Evolutionary conservation across 2,329 filamentous ascomycete species (phyloP), one percentile per base, ranked within the genome.

Genomic region (Colletotrichum sp.): DNA sequence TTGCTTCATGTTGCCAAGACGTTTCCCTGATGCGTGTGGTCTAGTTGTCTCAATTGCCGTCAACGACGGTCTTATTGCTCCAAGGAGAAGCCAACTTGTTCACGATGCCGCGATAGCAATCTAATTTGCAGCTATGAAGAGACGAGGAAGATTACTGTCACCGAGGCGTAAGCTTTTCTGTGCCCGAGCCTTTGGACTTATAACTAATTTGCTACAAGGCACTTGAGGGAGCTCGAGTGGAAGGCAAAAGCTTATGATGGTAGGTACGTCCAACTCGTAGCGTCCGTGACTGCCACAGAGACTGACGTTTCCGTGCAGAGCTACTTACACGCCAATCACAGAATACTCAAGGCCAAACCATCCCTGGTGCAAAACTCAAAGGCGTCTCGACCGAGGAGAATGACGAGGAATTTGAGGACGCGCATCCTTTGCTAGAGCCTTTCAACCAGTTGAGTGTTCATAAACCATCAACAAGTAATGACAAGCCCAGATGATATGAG

Each of bases 381-480:
- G 70, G 64, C 7, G 55, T 30, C 34, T 28, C 70, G 6, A 16
- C 79, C 18, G 79, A 79, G 16, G 80, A 84, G 18, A 78, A 80
- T 10, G 80, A 81, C 4, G 80, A 82, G 8, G 83, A 82, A 6
- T 81, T 81, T 18, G 82, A 81, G 59, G 84, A 82, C 26, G 81
- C 82, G 4, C 80, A 82, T n/a, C 78, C 79, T 5, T 75, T 86
- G 5, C 79, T 83, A 5, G 83, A 83, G 30, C 83, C 83, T 2
- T 85, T 85, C 62, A 85, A 81, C 4, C 82, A 85, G 69, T 80
- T 85, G 28, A 83, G 79, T 52, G 72, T 85, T 6, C 81, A 85
- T 34, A 78, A 78, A n/a, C 81, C 80, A 1, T 81, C 81, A 2
- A 83, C 81, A 6, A 83, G 81, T 82, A 75, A 71, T 21, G 12